Evolutionary conservation across 768 basidiomycete species (phyloP).

Genomic region (Boletales sp.): DNA sequence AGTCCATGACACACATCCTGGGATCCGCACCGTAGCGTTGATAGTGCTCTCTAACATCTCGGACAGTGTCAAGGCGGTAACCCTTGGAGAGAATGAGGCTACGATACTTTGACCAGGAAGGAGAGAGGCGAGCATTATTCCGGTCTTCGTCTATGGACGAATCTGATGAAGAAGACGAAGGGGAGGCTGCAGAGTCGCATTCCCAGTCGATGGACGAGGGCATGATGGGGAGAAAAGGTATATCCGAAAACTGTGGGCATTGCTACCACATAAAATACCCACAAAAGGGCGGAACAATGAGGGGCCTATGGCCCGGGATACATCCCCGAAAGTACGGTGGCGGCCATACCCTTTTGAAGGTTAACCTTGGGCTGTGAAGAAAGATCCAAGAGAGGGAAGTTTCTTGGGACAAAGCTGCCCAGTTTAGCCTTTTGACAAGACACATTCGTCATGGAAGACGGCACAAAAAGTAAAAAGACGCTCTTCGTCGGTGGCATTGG

Average conservation of each 20-base stretch:
- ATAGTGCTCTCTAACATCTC: slow-evolving; percentile 63
- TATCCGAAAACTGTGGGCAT: slow-evolving; percentile 1
- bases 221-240: slow-evolving; percentile 53
- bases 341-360: too few relatives aligned
- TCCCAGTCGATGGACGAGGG: slow-evolving; percentile 61
- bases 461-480: slow-evolving; percentile 81
- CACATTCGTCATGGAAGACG: slow-evolving; percentile 62
- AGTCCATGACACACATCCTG: slow-evolving; percentile 17
- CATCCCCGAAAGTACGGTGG: not conserved
- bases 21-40: slow-evolving; percentile 24
- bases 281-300: not conserved
- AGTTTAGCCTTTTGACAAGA: slow-evolving; percentile 3
- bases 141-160: slow-evolving; percentile 52
- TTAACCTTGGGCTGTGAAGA: slow-evolving; percentile 2
- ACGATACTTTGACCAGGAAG: slow-evolving; percentile 60
- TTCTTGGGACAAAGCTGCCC: slow-evolving; percentile 12
- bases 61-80: slow-evolving; percentile 63
- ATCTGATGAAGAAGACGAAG: slow-evolving; percentile 44
- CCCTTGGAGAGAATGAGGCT: slow-evolving; percentile 46
- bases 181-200: slow-evolving; percentile 24
- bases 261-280: slow-evolving; percentile 11
- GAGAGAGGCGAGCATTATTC: slow-evolving; percentile 54
- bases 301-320: not conserved
- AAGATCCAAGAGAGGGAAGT: slow-evolving; percentile 1
- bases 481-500: slow-evolving; percentile 80